These are phyloP conservation scores for Chrysosporium queenslandicum DNA, from an alignment of 2,329 filamentous ascomycete genomes.

Conservation along the genomic window DNA sequence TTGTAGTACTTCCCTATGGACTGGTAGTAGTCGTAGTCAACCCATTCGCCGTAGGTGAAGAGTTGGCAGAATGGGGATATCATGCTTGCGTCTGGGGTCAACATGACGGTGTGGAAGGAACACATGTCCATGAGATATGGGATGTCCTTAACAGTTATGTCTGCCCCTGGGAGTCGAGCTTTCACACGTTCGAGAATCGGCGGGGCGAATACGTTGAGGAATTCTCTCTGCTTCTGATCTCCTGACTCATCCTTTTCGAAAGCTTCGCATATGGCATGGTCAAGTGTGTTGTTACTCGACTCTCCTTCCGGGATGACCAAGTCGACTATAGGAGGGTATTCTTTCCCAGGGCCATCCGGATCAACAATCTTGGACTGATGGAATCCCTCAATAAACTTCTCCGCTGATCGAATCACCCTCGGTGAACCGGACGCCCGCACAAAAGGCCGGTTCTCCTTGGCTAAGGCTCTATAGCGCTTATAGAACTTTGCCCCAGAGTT, in stretches of 20 bases:
- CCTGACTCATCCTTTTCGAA: conserved; percentile 49
- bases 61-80: conserved; percentile 65
- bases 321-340: conserved; percentile 48
- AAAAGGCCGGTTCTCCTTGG: conserved; percentile 53
- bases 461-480: conserved; percentile 57
- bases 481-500: conserved; percentile 70
- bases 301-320: conserved; percentile 57
- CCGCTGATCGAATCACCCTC: conserved; percentile 63
- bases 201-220: conserved; percentile 54
- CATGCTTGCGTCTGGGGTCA: conserved; percentile 38
- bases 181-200: conserved; percentile 62
- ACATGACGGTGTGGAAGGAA: conserved; percentile 68
- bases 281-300: conserved; percentile 69
- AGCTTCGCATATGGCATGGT: conserved; percentile 58
- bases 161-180: conserved; percentile 54
- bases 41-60: conserved; percentile 66
- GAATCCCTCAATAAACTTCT: conserved; percentile 67
- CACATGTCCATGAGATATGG: conserved; percentile 80
- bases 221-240: conserved; percentile 45
- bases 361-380: conserved; percentile 46
- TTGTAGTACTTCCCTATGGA: conserved; percentile 77
- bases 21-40: conserved; percentile 68
- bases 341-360: conserved; percentile 29
- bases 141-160: conserved; percentile 53
- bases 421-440: conserved; percentile 59